Conservation (phyloP, 73 alveolate genomes). For the Uronychia binucleata region DNA sequence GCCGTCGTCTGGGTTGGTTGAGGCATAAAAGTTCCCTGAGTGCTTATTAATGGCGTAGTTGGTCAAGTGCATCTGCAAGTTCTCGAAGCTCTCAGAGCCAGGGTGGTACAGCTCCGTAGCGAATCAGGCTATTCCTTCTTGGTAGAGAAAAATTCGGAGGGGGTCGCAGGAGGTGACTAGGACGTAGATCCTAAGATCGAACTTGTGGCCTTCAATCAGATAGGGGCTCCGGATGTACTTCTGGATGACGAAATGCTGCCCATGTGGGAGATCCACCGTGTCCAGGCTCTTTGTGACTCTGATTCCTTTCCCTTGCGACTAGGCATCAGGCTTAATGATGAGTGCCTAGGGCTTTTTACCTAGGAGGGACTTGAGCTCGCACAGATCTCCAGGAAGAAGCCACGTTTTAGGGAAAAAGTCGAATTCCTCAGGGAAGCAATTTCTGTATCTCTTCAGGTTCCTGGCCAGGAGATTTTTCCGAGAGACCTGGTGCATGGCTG, state of each 20-base stretch:
- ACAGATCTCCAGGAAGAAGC: conserved; percentile 54
- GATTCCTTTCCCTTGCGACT: conserved; percentile 40
- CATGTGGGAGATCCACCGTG: background rate
- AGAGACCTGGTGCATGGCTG: conserved; percentile 58
- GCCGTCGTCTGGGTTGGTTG: conserved; percentile 56
- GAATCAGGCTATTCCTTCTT: conserved; percentile 85
- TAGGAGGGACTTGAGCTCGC: conserved; percentile 32
- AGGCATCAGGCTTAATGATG: conserved; percentile 33
- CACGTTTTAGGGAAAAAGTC: conserved; percentile 59
- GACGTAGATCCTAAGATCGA: conserved; percentile 84
- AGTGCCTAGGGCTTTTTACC: conserved; percentile 11
- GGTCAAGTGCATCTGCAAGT: conserved; percentile 84
- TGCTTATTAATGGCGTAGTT: conserved; percentile 88
- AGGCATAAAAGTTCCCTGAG: conserved; percentile 9
- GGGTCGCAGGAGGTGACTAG: conserved; percentile 85
- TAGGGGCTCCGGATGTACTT: conserved; percentile 82
- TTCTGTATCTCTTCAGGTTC: conserved; percentile 46
- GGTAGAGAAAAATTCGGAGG: conserved; percentile 72
- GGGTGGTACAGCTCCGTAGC: conserved; percentile 81
- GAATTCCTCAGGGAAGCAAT: conserved; percentile 53
- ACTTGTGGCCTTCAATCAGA: conserved; percentile 74
- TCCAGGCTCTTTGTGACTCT: background rate
- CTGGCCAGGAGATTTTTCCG: conserved; percentile 62
- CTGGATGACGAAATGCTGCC: conserved; percentile 51
- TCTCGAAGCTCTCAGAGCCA: conserved; percentile 47